phyloP scores from a whole-genome alignment of 805 yeast genomes.

The Pichia sporocuriosa region DNA sequence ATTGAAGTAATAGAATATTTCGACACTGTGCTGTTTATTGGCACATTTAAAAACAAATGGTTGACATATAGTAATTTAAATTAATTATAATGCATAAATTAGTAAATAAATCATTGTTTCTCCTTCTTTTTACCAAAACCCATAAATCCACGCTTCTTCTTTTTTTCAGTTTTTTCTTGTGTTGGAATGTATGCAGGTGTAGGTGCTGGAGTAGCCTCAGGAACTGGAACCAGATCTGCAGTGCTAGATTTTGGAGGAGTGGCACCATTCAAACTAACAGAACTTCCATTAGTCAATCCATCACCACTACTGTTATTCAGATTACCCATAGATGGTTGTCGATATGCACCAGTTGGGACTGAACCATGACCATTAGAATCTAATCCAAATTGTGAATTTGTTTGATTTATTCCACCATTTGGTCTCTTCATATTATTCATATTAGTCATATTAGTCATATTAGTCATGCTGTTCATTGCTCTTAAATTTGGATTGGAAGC shows the following conservation, averaged over 20 bases:
- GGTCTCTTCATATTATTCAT: neutral
- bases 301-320: slow-evolving; percentile 4
- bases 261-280: slow-evolving; percentile 3
- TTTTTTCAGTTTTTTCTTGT: slow-evolving; percentile 24
- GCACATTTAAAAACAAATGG: neutral
- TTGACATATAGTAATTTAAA: neutral
- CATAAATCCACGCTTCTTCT: slow-evolving; percentile 53
- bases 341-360: too few relatives aligned
- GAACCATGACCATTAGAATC: slow-evolving; percentile 2
- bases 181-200: slow-evolving; percentile 46
- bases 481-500: slow-evolving; percentile 3
- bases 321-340: slow-evolving; percentile 5
- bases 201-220: slow-evolving; percentile 30
- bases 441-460: too few relatives aligned
- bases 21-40: too few relatives aligned
- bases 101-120: neutral
- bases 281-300: slow-evolving; percentile 5
- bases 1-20: too few relatives aligned
- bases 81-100: neutral
- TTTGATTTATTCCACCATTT: slow-evolving; percentile 1
- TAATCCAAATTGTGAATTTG: slow-evolving; percentile 2
- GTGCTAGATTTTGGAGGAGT: slow-evolving; percentile 1
- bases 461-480: neutral
- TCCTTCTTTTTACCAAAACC: slow-evolving; percentile 41
- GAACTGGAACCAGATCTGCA: slow-evolving; percentile 19